Conservation (phyloP, 129 eudicot species). For the Tagetes patula region DNA sequence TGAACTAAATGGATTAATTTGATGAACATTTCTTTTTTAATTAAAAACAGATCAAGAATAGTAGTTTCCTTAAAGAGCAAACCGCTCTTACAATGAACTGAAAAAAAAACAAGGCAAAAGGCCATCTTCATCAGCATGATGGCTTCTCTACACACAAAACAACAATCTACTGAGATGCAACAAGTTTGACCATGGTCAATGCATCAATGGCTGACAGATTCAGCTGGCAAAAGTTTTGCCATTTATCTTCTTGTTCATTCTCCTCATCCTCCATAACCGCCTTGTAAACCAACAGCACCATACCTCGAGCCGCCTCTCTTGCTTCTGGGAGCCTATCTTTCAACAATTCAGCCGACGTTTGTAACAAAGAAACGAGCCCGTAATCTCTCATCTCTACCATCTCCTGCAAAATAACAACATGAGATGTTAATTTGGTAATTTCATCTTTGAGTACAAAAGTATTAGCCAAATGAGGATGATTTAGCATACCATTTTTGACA, state of each 20-base stretch:
- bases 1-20: not conserved
- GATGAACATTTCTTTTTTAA: not conserved
- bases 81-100: constrained; percentile 25
- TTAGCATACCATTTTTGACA: constrained; percentile 70
- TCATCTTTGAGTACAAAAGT: constrained; percentile 1
- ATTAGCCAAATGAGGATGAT: not conserved
- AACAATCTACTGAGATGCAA: constrained; percentile 38
- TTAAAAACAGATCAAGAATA: not conserved
- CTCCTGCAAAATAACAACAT: constrained; percentile 33
- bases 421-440: not conserved
- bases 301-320: constrained; percentile 90
- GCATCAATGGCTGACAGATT: constrained; percentile 88
- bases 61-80: constrained; percentile 20
- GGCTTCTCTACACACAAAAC: constrained; percentile 15
- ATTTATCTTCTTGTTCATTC: constrained; percentile 53
- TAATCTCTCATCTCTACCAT: constrained; percentile 67
- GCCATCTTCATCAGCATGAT: constrained; percentile 34
- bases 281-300: constrained; percentile 43
- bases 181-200: constrained; percentile 65
- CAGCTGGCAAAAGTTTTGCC: constrained; percentile 91
- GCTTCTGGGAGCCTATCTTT: constrained; percentile 97
- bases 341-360: constrained; percentile 62
- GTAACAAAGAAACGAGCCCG: constrained; percentile 53
- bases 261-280: constrained; percentile 45
- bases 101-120: not conserved